phyloP scores from a whole-genome alignment of 495 filamentous ascomycete genomes.

The Evansstolkia leycettana region DNA sequence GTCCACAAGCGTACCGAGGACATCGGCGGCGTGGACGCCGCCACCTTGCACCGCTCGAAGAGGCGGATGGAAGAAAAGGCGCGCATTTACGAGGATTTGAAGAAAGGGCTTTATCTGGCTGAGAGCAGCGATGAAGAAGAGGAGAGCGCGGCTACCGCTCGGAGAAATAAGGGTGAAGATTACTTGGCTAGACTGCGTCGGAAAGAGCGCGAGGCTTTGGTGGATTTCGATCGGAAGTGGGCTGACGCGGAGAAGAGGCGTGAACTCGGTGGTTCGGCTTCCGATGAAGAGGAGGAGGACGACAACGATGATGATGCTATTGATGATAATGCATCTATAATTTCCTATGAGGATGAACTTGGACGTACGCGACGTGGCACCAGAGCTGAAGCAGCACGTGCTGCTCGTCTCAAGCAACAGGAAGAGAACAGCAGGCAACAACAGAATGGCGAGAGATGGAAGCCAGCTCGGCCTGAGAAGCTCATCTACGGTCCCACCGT shows the following conservation, averaged over 20 bases:
- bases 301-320: constrained; percentile 21
- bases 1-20: constrained; percentile 24
- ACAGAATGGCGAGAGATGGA: constrained; percentile 35
- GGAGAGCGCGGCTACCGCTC: constrained; percentile 42
- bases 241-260: constrained; percentile 44
- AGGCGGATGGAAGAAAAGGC: constrained; percentile 81
- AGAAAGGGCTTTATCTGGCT: constrained; percentile 47
- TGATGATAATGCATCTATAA: constrained; percentile 41
- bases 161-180: constrained; percentile 7
- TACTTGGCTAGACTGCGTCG: constrained; percentile 22
- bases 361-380: constrained; percentile 64
- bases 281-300: constrained; percentile 13
- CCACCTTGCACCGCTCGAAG: constrained; percentile 46
- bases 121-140: constrained; percentile 21
- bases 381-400: constrained; percentile 43
- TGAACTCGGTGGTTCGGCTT: constrained; percentile 24
- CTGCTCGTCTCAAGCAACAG: constrained; percentile 38
- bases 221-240: constrained; percentile 96
- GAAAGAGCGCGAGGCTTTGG: constrained; percentile 42
- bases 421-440: constrained; percentile 19
- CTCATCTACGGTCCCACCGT: constrained; percentile 76
- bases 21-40: constrained; percentile 31
- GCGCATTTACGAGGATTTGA: constrained; percentile 71
- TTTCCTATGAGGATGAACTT: constrained; percentile 86
- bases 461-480: constrained; percentile 51